A percentile compares a stretch with the other conserved stretches of the same genome.
phyloP scores from a whole-genome alignment of 2,329 filamentous ascomycete species.

The Ceratocystis colombiana region DNA sequence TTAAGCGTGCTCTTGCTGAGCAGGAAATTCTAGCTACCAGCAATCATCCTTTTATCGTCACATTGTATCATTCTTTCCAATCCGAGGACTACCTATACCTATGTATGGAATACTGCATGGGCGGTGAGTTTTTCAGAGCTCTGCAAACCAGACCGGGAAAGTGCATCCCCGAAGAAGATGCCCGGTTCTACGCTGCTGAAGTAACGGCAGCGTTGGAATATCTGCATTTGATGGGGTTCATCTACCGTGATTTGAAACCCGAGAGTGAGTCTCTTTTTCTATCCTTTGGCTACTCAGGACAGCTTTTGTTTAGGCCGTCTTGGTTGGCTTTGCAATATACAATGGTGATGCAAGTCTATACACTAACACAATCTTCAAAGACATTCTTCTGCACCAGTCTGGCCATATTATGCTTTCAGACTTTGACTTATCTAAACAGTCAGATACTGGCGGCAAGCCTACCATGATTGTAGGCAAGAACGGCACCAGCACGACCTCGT shows the following conservation, averaged over 20 bases:
- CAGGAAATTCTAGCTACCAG: constrained; percentile 97
- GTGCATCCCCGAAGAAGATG: constrained; percentile 93
- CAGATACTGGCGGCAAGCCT: constrained; percentile 85
- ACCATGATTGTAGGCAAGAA: constrained; percentile 95
- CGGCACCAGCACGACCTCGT: constrained; percentile 71
- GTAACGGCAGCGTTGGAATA: constrained; percentile 95
- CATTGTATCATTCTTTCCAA: constrained; percentile 96
- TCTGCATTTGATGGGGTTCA: constrained; percentile 97
- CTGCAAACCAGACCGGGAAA: constrained; percentile 94
- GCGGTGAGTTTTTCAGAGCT: constrained; percentile 95
- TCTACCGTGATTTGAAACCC: constrained; percentile 94
- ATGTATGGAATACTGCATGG: constrained; percentile 99
- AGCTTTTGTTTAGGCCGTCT: neutral
- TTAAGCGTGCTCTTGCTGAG: constrained; percentile 93
- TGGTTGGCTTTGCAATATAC: neutral
- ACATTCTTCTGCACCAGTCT: constrained; percentile 96
- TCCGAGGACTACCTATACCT: constrained; percentile 97
- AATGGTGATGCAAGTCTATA: too few relatives aligned
- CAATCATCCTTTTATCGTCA: constrained; percentile 98
- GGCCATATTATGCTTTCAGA: constrained; percentile 99
- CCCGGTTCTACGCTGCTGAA: constrained; percentile 93
- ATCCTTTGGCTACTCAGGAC: neutral
- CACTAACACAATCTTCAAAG: constrained; percentile 39
- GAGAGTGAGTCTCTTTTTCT: constrained; percentile 61
- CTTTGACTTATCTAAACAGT: constrained; percentile 97